A percentile compares a stretch with the other conserved stretches of the same genome.
These are phyloP conservation scores for Tinospora cordifolia DNA, from an alignment of 164 flowering plant genomes.

Conservation along the genomic window DNA sequence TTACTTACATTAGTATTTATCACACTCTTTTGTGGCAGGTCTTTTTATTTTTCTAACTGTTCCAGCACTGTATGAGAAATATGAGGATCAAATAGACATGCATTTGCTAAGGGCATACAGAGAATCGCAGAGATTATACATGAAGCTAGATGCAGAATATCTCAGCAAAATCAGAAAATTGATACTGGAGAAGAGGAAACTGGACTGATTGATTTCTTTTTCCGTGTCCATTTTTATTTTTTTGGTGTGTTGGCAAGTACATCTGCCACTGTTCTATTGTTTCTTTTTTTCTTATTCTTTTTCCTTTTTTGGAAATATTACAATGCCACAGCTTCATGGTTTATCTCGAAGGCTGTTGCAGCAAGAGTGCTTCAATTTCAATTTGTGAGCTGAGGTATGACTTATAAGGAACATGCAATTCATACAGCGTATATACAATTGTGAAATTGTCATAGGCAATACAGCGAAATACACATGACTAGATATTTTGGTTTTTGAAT, in stretches of 20 bases:
- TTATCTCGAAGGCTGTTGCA: not conserved
- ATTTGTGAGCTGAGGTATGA: not conserved
- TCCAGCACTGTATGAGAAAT: conserved; percentile 70
- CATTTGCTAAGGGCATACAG: conserved; percentile 25
- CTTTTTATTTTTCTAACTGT: conserved; percentile 56
- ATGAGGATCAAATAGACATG: conserved; percentile 53
- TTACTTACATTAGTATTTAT: not conserved
- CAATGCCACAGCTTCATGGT: not conserved
- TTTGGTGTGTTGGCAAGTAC: not conserved
- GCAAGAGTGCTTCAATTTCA: not conserved
- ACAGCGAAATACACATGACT: not conserved
- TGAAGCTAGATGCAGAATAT: conserved; percentile 31
- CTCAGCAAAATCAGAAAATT: conserved; percentile 32
- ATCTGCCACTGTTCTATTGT: not conserved
- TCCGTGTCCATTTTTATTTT: not conserved
- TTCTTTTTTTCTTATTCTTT: not conserved
- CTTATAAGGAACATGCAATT: not conserved
- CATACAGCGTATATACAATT: not conserved
- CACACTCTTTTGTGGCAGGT: conserved; percentile 37
- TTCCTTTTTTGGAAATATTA: not conserved
- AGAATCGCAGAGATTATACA: conserved; percentile 33
- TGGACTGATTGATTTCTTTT: conserved; percentile 31
- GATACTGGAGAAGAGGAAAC: conserved; percentile 50
- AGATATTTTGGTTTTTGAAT: not conserved
- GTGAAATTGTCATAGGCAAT: not conserved